A percentile compares a stretch with the other conserved stretches of the same genome.
Evolutionary conservation across 2,329 filamentous ascomycete species (phyloP).

Genomic region (Fusarium sp.): DNA sequence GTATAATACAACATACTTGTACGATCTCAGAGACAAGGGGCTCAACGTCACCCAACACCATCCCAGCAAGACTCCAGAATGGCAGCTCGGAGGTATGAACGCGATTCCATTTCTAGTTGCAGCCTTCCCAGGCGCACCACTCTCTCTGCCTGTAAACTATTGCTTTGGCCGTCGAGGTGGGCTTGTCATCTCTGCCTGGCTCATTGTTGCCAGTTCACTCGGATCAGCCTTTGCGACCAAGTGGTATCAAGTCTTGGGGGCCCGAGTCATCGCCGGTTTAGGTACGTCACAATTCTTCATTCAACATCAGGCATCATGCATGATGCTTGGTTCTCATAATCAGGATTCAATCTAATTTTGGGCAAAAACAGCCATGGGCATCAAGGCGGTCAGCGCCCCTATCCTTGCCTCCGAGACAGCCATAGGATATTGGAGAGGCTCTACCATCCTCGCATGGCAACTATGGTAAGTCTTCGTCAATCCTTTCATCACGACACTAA

Average conservation of each 20-base stretch:
- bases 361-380: conserved; percentile 66
- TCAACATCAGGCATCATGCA: too few species aligned
- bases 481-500: not conserved
- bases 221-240: conserved; percentile 51
- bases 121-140: conserved; percentile 54
- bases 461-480: conserved; percentile 58
- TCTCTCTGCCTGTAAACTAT: conserved; percentile 58
- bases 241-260: conserved; percentile 52
- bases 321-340: too few species aligned
- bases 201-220: conserved; percentile 58
- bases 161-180: conserved; percentile 57
- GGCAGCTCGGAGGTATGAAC: conserved; percentile 53
- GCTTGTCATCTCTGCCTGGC: conserved; percentile 55
- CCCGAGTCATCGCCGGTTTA: conserved; percentile 45
- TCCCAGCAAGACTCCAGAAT: conserved; percentile 3
- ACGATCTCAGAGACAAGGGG: too few species aligned
- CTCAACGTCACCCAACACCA: too few species aligned
- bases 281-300: too few species aligned
- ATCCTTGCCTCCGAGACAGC: conserved; percentile 65
- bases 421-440: conserved; percentile 64
- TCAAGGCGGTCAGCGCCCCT: conserved; percentile 65
- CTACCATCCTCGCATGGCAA: conserved; percentile 64
- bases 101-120: conserved; percentile 57
- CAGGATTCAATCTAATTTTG: too few species aligned
- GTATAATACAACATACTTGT: too few species aligned